Conservation (phyloP, 495 filamentous ascomycete species). For the Beverwykella pulmonaria region DNA sequence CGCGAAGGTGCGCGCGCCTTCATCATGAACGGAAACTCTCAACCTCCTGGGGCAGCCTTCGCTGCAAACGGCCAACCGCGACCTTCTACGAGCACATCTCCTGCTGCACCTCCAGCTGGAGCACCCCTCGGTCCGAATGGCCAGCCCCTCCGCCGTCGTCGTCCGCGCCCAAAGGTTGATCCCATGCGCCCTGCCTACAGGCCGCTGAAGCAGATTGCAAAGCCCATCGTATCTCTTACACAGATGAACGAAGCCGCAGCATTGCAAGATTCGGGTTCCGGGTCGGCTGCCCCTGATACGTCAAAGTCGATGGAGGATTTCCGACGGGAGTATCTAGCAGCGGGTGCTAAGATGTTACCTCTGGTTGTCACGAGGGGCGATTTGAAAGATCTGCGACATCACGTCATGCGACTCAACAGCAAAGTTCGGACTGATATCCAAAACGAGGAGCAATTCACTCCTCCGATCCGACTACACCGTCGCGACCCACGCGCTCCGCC, state of each 20-base stretch:
- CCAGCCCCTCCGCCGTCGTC: slow-evolving; percentile 11
- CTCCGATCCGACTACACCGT: slow-evolving; percentile 84
- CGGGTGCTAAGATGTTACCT: slow-evolving; percentile 61
- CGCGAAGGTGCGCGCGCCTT: slow-evolving; percentile 16
- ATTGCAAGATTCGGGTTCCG: not conserved
- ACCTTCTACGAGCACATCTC: slow-evolving; percentile 60
- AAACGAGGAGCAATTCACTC: slow-evolving; percentile 78
- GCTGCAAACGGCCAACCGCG: slow-evolving; percentile 20
- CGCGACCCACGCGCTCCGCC: slow-evolving; percentile 79
- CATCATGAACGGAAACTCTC: slow-evolving; percentile 26
- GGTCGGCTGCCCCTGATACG: slow-evolving; percentile 52
- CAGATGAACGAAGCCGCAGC: slow-evolving; percentile 17
- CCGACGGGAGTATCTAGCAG: slow-evolving; percentile 43
- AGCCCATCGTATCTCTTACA: slow-evolving; percentile 23
- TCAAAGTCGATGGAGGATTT: slow-evolving; percentile 24
- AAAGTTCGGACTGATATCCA: slow-evolving; percentile 70
- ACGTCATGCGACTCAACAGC: slow-evolving; percentile 73
- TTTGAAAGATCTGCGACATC: slow-evolving; percentile 77
- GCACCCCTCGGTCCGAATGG: slow-evolving; percentile 28
- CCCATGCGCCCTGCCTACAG: slow-evolving; percentile 23
- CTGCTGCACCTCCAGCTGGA: slow-evolving; percentile 46
- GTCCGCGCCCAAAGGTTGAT: slow-evolving; percentile 16
- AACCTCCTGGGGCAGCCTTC: slow-evolving; percentile 9
- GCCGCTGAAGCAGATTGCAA: slow-evolving; percentile 35
- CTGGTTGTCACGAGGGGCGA: slow-evolving; percentile 79